phyloP scores from a whole-genome alignment of 2,329 filamentous ascomycete genomes.

The Sporothrix brunneoviolacea region DNA sequence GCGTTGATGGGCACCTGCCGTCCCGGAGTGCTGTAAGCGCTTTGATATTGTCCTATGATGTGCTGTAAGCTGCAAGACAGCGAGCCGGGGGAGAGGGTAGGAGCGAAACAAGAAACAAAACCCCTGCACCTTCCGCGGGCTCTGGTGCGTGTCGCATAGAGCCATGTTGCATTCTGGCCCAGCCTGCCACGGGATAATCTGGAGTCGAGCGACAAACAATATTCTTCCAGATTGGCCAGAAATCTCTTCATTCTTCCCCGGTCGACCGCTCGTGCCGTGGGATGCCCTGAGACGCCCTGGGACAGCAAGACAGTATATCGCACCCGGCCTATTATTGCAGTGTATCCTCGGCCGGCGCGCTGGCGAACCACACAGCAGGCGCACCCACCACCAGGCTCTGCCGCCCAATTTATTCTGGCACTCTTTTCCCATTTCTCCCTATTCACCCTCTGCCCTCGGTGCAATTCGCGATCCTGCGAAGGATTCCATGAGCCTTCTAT shows the following conservation, averaged over 20 bases:
- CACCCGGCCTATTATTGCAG: background rate
- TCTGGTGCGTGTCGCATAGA: too few species aligned
- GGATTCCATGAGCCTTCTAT: background rate
- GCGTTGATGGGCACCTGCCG: slow-evolving; percentile 1
- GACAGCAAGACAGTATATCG: background rate
- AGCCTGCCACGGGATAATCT: too few species aligned
- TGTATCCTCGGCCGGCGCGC: background rate
- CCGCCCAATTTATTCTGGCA: slow-evolving; percentile 1
- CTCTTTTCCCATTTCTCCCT: background rate
- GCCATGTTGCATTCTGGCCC: background rate
- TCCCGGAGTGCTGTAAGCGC: slow-evolving; percentile 1
- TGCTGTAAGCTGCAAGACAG: background rate
- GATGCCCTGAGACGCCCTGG: background rate
- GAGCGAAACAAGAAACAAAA: background rate
- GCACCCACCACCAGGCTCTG: background rate
- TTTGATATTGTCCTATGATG: too few species aligned
- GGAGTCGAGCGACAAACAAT: background rate
- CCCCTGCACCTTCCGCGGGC: background rate
- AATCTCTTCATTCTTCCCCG: background rate
- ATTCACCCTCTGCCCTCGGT: background rate
- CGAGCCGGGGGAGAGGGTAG: background rate
- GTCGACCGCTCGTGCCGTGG: background rate
- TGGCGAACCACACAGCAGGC: slow-evolving; percentile 1
- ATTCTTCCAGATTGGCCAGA: slow-evolving; percentile 3
- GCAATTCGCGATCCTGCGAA: background rate